Evolutionary conservation across 2,329 filamentous ascomycete genomes (phyloP).

Genomic region (Hymenoscyphus fructigenus): DNA sequence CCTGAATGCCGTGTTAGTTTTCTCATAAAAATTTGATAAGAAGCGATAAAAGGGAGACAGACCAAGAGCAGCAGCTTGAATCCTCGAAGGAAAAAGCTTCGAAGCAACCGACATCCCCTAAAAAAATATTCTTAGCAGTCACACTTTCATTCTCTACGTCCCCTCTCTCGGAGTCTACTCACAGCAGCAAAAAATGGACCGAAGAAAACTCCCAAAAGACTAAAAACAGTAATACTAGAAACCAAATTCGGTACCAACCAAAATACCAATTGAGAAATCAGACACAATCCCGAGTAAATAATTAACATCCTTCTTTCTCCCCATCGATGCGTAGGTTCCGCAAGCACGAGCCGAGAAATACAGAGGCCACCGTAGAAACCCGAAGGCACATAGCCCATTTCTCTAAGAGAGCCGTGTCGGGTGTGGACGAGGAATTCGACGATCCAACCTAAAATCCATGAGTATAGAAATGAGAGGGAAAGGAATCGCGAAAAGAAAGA

Average conservation of each 20-base stretch:
- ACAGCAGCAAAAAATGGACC: conserved; percentile 59
- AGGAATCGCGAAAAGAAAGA: background rate
- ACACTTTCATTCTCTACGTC: background rate
- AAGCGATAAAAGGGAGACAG: too few relatives aligned
- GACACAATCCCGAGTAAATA: conserved; percentile 50
- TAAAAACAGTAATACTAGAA: conserved; percentile 53
- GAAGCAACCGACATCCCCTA: background rate
- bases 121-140: background rate
- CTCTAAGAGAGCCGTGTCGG: conserved; percentile 54
- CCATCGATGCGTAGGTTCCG: conserved; percentile 57
- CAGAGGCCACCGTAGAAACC: conserved; percentile 59
- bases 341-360: conserved; percentile 55
- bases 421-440: conserved; percentile 44
- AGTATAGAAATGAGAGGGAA: background rate
- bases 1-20: background rate
- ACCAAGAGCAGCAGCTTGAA: background rate
- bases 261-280: conserved; percentile 57
- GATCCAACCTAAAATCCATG: background rate
- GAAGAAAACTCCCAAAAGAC: conserved; percentile 55
- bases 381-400: conserved; percentile 61
- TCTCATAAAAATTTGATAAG: too few relatives aligned
- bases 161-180: conserved; percentile 23
- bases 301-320: conserved; percentile 60
- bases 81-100: background rate
- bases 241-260: conserved; percentile 54